phyloP scores from a whole-genome alignment of 208 protist genomes.

The Acanthamoeba healyi region DNA sequence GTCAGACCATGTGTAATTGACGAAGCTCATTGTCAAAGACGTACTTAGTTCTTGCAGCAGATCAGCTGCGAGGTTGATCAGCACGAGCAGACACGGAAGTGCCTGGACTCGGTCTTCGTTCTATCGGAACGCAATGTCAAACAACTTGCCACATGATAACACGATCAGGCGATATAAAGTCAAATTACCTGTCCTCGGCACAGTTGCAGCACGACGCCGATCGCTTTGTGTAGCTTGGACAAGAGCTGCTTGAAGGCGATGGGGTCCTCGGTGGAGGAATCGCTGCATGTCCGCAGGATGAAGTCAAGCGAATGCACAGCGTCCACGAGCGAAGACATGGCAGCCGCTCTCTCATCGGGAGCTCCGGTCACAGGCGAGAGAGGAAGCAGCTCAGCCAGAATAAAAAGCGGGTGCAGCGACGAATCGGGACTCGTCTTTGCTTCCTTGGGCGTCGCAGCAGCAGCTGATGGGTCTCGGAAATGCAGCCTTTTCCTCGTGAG shows the following conservation, averaged over 20 bases:
- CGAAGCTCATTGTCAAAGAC: background rate
- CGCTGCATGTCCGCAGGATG: slow-evolving; percentile 11
- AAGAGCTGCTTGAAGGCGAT: slow-evolving; percentile 36
- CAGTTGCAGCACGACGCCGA: background rate
- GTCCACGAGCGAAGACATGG: background rate
- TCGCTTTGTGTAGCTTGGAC: slow-evolving; percentile 1
- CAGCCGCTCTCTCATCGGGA: background rate
- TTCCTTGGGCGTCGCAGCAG: background rate
- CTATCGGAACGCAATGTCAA: background rate
- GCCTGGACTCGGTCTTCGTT: background rate
- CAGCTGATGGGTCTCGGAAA: background rate
- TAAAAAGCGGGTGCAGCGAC: slow-evolving; percentile 14
- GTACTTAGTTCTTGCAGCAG: slow-evolving; percentile 27
- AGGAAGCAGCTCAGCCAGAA: background rate
- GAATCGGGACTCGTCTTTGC: background rate
- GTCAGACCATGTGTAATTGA: background rate
- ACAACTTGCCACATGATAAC: background rate
- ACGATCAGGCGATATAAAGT: no score
- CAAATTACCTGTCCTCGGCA: slow-evolving; percentile 15
- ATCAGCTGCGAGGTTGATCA: background rate
- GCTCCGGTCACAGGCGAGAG: background rate
- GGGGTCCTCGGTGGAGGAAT: background rate
- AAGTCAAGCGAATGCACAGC: slow-evolving; percentile 27
- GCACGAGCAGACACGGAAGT: background rate
- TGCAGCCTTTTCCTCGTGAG: slow-evolving; percentile 8